Evolutionary conservation across 192 early-diverging fungal genomes (phyloP), one percentile per base, ranked within the genome.

Genomic region (Backusella morwellensis): DNA sequence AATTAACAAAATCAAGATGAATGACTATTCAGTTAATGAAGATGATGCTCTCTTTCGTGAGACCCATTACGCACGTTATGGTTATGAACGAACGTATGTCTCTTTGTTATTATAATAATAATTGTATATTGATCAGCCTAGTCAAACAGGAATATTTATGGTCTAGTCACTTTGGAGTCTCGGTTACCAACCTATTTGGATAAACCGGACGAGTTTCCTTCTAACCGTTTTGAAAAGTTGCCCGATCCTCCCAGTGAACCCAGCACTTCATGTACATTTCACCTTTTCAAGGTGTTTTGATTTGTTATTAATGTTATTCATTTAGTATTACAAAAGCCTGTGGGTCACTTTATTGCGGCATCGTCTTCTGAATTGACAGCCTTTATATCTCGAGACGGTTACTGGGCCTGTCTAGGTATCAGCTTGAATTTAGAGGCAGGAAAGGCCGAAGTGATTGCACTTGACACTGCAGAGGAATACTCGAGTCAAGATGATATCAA

Each of bases 371-470:
- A 83, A 66, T 66, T 83, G 0, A 83, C 75, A 23, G 78, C 72
- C 17, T 78, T 83, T 54, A 44, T 83, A 38, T 72, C 82, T 1
- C 38, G 68, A 14, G 73, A 83, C 38, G 82, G 82, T 5, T 79
- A 83, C 32, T 83, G 82, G 82, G 80, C 66, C 21, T 77, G 68
- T 26, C n/a, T 83, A 9, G 77, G 75, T 29, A 75, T 83, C 35
- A 70, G 36, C 34, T 41, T 83, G 34, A 77, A 66, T 5, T 66
- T 80, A 35, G 77, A 79, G 67, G 78, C 78, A 68, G 82, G 82
- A 78, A 83, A 83, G 71, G 70, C 78, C 6, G 78, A 83, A 73
- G 72, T 83, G 11, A 80, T 83, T 50, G 75, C 82, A 0, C 63
- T 83, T 26, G 82, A 83, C 67, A 63, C 56, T 14, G 77, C 77